These are phyloP conservation scores for Tuber umbilicatum DNA, from an alignment of 495 filamentous ascomycete species.

Conservation along the genomic window DNA sequence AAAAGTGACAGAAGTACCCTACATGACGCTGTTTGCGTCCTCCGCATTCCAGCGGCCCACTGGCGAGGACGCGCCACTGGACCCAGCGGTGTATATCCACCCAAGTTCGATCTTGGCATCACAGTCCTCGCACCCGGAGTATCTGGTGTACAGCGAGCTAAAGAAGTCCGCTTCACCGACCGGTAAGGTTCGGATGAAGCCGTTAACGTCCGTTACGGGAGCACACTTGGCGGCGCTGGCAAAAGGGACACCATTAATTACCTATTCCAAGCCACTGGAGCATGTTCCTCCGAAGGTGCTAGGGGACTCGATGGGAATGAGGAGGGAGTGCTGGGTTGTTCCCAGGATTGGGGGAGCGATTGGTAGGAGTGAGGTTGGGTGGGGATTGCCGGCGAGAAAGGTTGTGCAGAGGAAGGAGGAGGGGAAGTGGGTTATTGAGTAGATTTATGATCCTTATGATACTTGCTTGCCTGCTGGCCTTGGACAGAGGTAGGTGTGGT, in stretches of 20 bases:
- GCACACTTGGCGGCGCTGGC: slow-evolving; percentile 72
- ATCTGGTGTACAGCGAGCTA: slow-evolving; percentile 79
- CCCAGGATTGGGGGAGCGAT: slow-evolving; percentile 61
- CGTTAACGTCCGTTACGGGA: slow-evolving; percentile 69
- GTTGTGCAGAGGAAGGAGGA: slow-evolving; percentile 68
- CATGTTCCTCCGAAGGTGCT: slow-evolving; percentile 51
- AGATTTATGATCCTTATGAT: slow-evolving; percentile 19
- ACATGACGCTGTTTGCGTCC: slow-evolving; percentile 75
- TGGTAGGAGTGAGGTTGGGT: slow-evolving; percentile 58
- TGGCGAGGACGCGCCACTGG: slow-evolving; percentile 37
- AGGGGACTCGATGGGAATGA: slow-evolving; percentile 47
- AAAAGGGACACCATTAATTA: slow-evolving; percentile 75
- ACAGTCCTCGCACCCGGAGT: slow-evolving; percentile 69
- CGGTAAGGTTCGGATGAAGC: slow-evolving; percentile 75
- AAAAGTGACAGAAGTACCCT: slow-evolving; percentile 81
- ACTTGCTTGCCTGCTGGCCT: not conserved
- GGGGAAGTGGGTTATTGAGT: slow-evolving; percentile 74
- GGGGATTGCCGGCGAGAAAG: slow-evolving; percentile 77
- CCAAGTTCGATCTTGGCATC: slow-evolving; percentile 71
- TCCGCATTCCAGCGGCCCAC: slow-evolving; percentile 45
- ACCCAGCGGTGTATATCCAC: slow-evolving; percentile 72
- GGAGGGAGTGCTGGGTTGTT: slow-evolving; percentile 74
- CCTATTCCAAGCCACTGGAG: slow-evolving; percentile 86
- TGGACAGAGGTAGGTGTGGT: not conserved
- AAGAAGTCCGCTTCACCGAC: slow-evolving; percentile 54